Base-by-base conservation (phyloP, 2,329 filamentous ascomycete species). In the Botrytis byssoidea region DNA sequence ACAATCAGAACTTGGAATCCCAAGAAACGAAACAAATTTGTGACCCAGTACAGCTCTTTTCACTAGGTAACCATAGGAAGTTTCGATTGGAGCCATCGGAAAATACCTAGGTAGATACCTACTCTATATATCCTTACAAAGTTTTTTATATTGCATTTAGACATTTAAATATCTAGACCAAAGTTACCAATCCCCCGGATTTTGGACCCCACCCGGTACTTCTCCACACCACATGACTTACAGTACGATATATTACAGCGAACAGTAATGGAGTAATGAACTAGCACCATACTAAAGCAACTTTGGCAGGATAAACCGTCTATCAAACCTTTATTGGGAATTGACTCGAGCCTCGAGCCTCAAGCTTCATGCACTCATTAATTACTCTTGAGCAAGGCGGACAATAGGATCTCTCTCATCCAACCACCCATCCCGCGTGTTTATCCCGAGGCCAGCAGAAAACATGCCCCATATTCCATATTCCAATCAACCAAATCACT, bases 141-240 rank as follows among this genome's bases (percentile, higher is more conserved):
- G 22, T 51, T 67, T 67, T 67, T 67, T 67, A 55, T 67, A 67
- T 67, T 55, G 46, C 32, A 55, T 40, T 20, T n/a, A 14, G 20
- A 65, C 29, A 61, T 40, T 40, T 25, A 16, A 25, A 48, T 35
- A 42, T 57, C 16, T 16, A 57, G 7, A 68, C 65, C 32, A 55
- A 68, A 68, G 48, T 57, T 57, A 68, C 66, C 66, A 57, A 57
- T 42, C 66, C 66, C 46, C 66, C 66, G 66, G 66, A 68, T 68
- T 68, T 68, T 68, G 66, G n/a, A 57, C 66, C 66, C 66, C 35
- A 57, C 48, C 40, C 46, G n/a, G 51, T 42, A 57, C 40, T 37
- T 12, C 66, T 68, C 66, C 66, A 68, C 66, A 57, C 66, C 66
- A 68, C 66, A 57, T 68, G 66, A 68, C 66, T 68, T 68, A 57